Conservation (phyloP, 2,329 filamentous ascomycete species). For the Talaromyces funiculosus region DNA sequence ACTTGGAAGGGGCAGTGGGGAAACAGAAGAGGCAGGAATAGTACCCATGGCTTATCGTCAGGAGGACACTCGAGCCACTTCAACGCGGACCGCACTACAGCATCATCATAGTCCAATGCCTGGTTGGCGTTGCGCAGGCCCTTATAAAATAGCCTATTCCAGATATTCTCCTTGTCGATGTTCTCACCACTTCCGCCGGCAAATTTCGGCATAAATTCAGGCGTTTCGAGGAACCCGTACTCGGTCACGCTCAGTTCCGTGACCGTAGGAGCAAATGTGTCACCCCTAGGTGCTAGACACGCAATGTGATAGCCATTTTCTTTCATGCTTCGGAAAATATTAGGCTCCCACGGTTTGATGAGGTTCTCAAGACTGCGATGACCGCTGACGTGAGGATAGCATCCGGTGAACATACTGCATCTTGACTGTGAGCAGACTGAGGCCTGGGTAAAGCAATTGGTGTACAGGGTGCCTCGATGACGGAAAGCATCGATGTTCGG, state of each 20-base stretch:
- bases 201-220: conserved; percentile 26
- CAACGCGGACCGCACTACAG: conserved; percentile 37
- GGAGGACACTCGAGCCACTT: conserved; percentile 44
- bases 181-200: conserved; percentile 12
- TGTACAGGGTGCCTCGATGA: conserved; percentile 25
- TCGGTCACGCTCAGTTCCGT: conserved; percentile 44
- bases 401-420: conserved; percentile 45
- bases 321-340: conserved; percentile 42
- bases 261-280: conserved; percentile 40
- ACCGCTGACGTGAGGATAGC: conserved; percentile 43
- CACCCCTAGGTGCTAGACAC: conserved; percentile 28
- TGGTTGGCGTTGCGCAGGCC: conserved; percentile 35
- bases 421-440: conserved; percentile 45
- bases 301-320: conserved; percentile 46
- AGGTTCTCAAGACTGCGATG: conserved; percentile 45
- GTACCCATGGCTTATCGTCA: conserved; percentile 16
- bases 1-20: conserved; percentile 46
- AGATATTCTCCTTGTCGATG: background rate
- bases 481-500: conserved; percentile 41
- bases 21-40: conserved; percentile 22
- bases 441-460: conserved; percentile 43
- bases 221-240: conserved; percentile 39
- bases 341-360: conserved; percentile 47
- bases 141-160: conserved; percentile 26
- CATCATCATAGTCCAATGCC: conserved; percentile 44